Evolutionary conservation across 768 basidiomycete genomes (phyloP).

Genomic region (Leccinum barrowsii): DNA sequence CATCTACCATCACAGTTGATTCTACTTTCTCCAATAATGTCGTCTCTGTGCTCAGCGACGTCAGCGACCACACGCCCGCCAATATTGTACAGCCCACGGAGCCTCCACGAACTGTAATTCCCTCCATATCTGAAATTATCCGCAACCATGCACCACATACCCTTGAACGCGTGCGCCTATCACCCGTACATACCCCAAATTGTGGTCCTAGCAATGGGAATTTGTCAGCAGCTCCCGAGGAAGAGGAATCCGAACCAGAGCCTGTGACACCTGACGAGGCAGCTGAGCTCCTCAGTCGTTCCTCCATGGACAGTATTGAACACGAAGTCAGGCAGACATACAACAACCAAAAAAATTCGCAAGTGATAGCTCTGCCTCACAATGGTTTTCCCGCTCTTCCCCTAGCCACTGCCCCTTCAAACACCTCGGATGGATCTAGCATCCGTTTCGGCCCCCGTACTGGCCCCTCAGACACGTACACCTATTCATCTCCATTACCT

Average conservation of each 20-base stretch:
- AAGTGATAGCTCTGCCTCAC: slow-evolving; percentile 35
- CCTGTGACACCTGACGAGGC: slow-evolving; percentile 53
- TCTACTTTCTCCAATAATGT: slow-evolving; percentile 17
- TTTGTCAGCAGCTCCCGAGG: slow-evolving; percentile 43
- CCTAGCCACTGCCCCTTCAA: slow-evolving; percentile 36
- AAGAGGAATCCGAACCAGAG: slow-evolving; percentile 50
- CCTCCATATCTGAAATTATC: slow-evolving; percentile 88
- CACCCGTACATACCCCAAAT: slow-evolving; percentile 45
- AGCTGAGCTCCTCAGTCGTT: slow-evolving; percentile 66
- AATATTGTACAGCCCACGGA: slow-evolving; percentile 21
- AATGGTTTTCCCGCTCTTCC: slow-evolving; percentile 39
- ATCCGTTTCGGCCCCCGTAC: slow-evolving; percentile 25
- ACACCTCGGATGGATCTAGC: slow-evolving; percentile 55
- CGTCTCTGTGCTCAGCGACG: slow-evolving; percentile 8
- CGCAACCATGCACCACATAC: slow-evolving; percentile 68
- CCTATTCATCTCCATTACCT: slow-evolving; percentile 43
- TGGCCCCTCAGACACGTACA: slow-evolving; percentile 49
- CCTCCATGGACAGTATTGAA: slow-evolving; percentile 84
- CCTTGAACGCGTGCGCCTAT: slow-evolving; percentile 44
- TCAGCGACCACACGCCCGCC: slow-evolving; percentile 6
- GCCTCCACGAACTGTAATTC: slow-evolving; percentile 51
- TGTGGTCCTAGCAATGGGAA: slow-evolving; percentile 48
- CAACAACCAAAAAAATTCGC: slow-evolving; percentile 47
- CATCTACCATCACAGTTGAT: slow-evolving; percentile 31
- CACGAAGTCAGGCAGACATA: slow-evolving; percentile 75